Conservation (phyloP, 192 early-diverging fungal species). For the Linnemannia elongata region DNA sequence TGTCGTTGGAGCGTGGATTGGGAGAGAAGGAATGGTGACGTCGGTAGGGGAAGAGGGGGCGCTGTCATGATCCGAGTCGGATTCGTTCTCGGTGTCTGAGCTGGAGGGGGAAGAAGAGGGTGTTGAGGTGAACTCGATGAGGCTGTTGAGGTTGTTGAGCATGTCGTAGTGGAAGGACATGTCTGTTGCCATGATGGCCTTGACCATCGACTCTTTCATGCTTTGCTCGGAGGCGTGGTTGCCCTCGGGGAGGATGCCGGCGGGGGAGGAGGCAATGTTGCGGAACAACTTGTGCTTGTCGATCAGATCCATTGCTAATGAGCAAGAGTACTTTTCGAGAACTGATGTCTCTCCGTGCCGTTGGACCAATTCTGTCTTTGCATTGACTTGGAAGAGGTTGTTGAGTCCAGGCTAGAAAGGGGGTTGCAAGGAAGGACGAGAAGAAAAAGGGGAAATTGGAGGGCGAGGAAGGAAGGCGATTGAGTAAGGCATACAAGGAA, state of each 20-base stretch:
- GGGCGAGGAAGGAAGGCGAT: background rate
- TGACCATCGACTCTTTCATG: slow-evolving; percentile 65
- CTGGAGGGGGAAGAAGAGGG: slow-evolving; percentile 27
- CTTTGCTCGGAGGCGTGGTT: slow-evolving; percentile 61
- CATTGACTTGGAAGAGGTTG: slow-evolving; percentile 93
- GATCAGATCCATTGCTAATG: slow-evolving; percentile 80
- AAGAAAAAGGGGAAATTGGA: background rate
- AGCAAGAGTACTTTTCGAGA: slow-evolving; percentile 89
- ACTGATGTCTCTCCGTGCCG: slow-evolving; percentile 85
- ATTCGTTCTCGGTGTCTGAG: slow-evolving; percentile 35
- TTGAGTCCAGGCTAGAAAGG: slow-evolving; percentile 86
- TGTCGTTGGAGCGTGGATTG: background rate
- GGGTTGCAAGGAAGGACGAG: background rate
- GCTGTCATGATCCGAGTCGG: slow-evolving; percentile 14
- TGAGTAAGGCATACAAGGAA: background rate
- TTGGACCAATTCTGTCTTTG: slow-evolving; percentile 79
- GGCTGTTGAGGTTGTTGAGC: slow-evolving; percentile 63
- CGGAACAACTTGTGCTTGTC: slow-evolving; percentile 79
- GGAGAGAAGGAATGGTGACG: background rate
- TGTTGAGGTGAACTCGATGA: slow-evolving; percentile 57
- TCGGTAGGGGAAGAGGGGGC: background rate
- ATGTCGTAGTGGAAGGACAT: slow-evolving; percentile 91
- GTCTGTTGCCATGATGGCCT: slow-evolving; percentile 91
- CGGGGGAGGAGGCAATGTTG: slow-evolving; percentile 59
- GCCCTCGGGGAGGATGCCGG: slow-evolving; percentile 61